phyloP scores from a whole-genome alignment of 805 yeast species.

The Huiozyma sinensis region DNA sequence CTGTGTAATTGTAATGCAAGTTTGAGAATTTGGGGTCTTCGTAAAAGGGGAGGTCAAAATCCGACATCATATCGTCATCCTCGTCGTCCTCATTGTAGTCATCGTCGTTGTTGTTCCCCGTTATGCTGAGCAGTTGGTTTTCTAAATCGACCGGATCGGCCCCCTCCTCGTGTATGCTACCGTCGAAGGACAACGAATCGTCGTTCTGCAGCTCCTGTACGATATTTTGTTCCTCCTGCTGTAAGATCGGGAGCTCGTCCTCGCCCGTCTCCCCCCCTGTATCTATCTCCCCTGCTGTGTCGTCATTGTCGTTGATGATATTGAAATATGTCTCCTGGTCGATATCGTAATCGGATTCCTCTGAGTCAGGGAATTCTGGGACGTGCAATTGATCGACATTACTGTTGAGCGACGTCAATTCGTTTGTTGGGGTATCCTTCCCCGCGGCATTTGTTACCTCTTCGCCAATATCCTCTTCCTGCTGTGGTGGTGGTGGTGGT shows the following conservation, averaged over 20 bases:
- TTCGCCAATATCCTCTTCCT: conserved; percentile 45
- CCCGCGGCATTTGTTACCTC: conserved; percentile 27
- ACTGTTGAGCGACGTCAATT: conserved; percentile 22
- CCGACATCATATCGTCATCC: conserved; percentile 26
- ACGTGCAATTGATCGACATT: conserved; percentile 18
- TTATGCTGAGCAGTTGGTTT: conserved; percentile 5
- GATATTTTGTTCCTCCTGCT: conserved; percentile 25
- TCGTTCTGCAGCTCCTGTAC: conserved; percentile 23
- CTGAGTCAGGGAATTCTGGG: conserved; percentile 24
- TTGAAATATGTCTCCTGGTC: conserved; percentile 25
- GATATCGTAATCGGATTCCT: conserved; percentile 27
- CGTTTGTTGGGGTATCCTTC: conserved; percentile 7
- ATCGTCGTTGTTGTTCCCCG: conserved; percentile 19
- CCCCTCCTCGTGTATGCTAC: conserved; percentile 25
- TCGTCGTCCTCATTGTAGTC: conserved; percentile 25
- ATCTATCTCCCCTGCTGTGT: conserved; percentile 26
- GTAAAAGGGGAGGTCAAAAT: conserved; percentile 32
- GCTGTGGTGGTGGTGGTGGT: conserved; percentile 1
- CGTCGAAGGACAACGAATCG: conserved; percentile 26
- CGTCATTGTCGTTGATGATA: conserved; percentile 21
- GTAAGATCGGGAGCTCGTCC: conserved; percentile 24
- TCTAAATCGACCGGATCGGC: conserved; percentile 22
- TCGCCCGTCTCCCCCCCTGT: conserved; percentile 26
- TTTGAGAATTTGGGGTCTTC: conserved; percentile 32
- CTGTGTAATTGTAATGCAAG: conserved; percentile 21